Evolutionary conservation across 805 yeast genomes (phyloP).

Genomic region (Yarrowia porcina): DNA sequence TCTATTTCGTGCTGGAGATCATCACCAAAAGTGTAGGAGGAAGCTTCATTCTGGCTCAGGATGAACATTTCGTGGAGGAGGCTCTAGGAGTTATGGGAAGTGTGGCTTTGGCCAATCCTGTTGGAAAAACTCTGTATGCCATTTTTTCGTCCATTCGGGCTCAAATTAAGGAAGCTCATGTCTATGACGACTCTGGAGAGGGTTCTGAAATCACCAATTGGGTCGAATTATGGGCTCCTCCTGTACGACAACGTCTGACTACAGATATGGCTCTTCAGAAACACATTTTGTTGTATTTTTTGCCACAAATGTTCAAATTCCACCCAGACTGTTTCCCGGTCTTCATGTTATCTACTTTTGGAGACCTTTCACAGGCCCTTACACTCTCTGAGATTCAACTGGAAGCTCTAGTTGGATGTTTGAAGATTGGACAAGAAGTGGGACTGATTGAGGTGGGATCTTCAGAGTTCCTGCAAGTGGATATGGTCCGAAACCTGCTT

Average conservation of each 20-base stretch:
- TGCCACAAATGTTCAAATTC: constrained; percentile 60
- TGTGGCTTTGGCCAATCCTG: constrained; percentile 61
- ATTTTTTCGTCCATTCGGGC: constrained; percentile 27
- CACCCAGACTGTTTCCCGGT: constrained; percentile 45
- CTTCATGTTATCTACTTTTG: constrained; percentile 38
- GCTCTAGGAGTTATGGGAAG: constrained; percentile 53
- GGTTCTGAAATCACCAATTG: constrained; percentile 39
- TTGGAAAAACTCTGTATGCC: constrained; percentile 34
- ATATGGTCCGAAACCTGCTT: constrained; percentile 44
- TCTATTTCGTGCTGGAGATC: constrained; percentile 58
- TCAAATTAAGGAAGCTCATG: neutral
- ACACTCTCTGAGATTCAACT: constrained; percentile 34
- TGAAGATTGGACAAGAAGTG: constrained; percentile 63
- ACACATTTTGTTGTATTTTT: constrained; percentile 55
- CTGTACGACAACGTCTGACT: constrained; percentile 41
- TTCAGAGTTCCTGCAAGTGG: constrained; percentile 36
- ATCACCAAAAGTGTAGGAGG: constrained; percentile 51
- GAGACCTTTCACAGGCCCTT: neutral
- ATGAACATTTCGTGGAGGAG: constrained; percentile 47
- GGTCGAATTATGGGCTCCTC: constrained; percentile 51
- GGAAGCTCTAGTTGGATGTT: constrained; percentile 50
- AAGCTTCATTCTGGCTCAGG: constrained; percentile 42
- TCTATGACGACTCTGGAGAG: constrained; percentile 1
- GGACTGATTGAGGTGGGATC: constrained; percentile 48
- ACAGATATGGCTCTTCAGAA: constrained; percentile 37